phyloP scores from a whole-genome alignment of 257 asterid species.

The Voacanga thouarsii region DNA sequence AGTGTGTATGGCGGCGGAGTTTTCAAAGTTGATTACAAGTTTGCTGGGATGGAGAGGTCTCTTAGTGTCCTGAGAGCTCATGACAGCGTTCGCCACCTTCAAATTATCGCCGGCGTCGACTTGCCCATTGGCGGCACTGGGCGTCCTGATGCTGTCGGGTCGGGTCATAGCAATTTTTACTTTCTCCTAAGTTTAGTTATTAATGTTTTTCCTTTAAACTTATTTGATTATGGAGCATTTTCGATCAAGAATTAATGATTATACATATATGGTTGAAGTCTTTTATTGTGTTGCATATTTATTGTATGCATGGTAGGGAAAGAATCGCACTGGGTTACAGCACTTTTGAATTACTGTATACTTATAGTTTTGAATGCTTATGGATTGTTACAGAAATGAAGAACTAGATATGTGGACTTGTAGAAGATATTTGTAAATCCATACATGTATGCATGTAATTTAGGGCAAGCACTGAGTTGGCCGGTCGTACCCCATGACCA shows the following conservation, averaged over 20 bases:
- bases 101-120: constrained; percentile 89
- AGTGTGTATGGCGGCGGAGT: constrained; percentile 41
- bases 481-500: background rate
- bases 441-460: background rate
- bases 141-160: constrained; percentile 97
- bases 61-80: constrained; percentile 83
- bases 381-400: background rate
- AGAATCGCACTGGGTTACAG: background rate
- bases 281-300: background rate
- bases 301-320: background rate
- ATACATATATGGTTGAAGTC: background rate
- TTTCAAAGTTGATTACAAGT: constrained; percentile 72
- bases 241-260: background rate
- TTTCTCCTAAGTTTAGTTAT: background rate
- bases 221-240: background rate
- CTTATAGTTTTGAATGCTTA: background rate
- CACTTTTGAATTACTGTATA: background rate
- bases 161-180: constrained; percentile 1
- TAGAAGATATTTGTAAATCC: background rate
- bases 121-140: constrained; percentile 96
- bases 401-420: background rate
- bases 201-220: background rate
- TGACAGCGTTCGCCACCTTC: constrained; percentile 79
- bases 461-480: background rate
- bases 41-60: constrained; percentile 62